These are phyloP conservation scores for Amniculicola lignicola DNA, from an alignment of 495 filamentous ascomycete species.

Conservation along the genomic window DNA sequence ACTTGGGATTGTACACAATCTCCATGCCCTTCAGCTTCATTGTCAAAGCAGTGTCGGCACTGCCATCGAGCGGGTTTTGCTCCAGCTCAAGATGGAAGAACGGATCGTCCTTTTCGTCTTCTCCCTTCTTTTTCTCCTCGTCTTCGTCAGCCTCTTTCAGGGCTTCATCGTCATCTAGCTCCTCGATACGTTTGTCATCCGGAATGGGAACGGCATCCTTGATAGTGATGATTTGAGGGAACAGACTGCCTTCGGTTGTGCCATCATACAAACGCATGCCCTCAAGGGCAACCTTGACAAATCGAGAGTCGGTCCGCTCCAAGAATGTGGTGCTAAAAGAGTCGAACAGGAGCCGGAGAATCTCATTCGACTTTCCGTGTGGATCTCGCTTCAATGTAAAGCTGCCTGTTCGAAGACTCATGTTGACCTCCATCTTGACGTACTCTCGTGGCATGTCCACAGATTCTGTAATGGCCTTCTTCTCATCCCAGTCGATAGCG, in stretches of 20 bases:
- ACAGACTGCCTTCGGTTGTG: constrained; percentile 84
- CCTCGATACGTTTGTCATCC: constrained; percentile 54
- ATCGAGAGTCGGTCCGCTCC: constrained; percentile 83
- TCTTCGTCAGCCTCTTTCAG: constrained; percentile 41
- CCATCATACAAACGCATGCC: constrained; percentile 94
- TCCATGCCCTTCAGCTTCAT: constrained; percentile 93
- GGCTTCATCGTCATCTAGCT: constrained; percentile 52
- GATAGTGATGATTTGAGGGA: constrained; percentile 88
- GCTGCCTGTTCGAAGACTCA: constrained; percentile 84
- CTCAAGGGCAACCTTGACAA: constrained; percentile 82
- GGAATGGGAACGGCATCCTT: constrained; percentile 70
- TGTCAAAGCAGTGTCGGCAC: constrained; percentile 83
- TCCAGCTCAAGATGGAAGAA: constrained; percentile 92
- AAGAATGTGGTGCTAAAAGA: constrained; percentile 84
- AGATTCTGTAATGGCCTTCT: constrained; percentile 78
- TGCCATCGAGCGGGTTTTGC: constrained; percentile 88
- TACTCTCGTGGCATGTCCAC: constrained; percentile 87
- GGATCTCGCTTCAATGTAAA: constrained; percentile 89
- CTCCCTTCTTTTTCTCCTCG: constrained; percentile 33
- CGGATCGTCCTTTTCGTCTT: constrained; percentile 59
- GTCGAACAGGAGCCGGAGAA: constrained; percentile 89
- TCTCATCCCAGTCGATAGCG: constrained; percentile 97
- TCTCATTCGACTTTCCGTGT: constrained; percentile 71
- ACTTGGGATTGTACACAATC: constrained; percentile 92
- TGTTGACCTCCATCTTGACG: constrained; percentile 86